Evolutionary conservation across 2,329 filamentous ascomycete species (phyloP), one percentile per base, ranked within the genome.

Genomic region (Hymenoscyphus fraxineus): DNA sequence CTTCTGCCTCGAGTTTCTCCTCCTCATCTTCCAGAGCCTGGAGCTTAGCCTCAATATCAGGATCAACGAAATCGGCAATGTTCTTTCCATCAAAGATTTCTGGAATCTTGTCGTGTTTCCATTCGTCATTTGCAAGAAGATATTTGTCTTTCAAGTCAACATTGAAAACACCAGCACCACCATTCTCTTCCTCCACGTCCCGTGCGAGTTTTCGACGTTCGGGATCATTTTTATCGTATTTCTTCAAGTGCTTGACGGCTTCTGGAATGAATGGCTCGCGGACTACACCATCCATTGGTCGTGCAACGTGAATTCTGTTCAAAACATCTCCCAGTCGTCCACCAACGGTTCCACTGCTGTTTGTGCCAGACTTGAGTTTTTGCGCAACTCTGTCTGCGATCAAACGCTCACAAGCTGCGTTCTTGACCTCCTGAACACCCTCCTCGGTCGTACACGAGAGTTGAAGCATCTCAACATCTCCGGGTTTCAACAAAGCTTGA

Each of bases 71-170:
- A 79, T 99, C 95, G 80, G 94, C 95, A 64, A 99, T 91, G 77
- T 99, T 99, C 84, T 94, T 93, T 78, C 95, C 95, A 75, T 98
- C 88, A 78, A 93, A 90, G 59, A 97, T 84, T 79, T 99, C 95
- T 39, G 95, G 95, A 63, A 98, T 91, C 79, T 91, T 92, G 81
- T 99, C 96, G 76, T 97, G 86, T 78, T 96, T 97, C 95, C 95
- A 98, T 65, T 95, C 92, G 54, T 90, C 86, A 76, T 97, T 87
- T 68, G 90, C 92, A 68, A 98, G 87, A 16, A 93, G 79, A 78
- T 96, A 99, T 75, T 95, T 91, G 75, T 92, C 87, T 77, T 92
- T 90, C 74, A 98, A 84, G 75, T 99, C 92, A 73, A 97, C 88
- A 77, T 92, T 98, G 86, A 90, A 98, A 59, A 99, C 95, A 80